These are phyloP conservation scores for Phlyctochytrium bullatum DNA, from an alignment of 192 early-diverging fungal genomes.

Conservation along the genomic window DNA sequence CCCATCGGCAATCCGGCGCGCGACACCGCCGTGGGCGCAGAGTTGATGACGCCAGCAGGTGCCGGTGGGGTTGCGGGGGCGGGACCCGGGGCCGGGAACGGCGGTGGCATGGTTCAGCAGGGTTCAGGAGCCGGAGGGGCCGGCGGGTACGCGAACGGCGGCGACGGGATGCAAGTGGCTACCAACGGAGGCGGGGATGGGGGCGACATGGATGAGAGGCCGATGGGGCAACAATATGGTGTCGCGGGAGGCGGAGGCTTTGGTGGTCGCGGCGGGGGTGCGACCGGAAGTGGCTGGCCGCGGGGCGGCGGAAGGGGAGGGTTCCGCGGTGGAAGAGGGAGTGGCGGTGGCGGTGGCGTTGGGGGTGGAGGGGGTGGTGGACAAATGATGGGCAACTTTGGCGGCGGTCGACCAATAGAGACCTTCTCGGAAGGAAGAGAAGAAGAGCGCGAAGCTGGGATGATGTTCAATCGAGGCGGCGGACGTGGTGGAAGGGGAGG, in stretches of 20 bases:
- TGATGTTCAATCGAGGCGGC: too few species aligned
- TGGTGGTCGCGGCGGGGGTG: not conserved
- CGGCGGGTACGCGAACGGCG: not conserved
- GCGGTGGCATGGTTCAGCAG: not conserved
- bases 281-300: not conserved
- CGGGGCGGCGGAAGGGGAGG: not conserved
- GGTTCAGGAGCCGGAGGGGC: not conserved
- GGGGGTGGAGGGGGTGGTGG: conserved; percentile 12
- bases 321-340: not conserved
- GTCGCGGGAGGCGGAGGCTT: not conserved
- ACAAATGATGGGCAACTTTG: too few species aligned
- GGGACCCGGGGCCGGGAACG: not conserved
- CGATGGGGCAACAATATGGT: not conserved
- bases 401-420: too few species aligned
- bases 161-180: not conserved
- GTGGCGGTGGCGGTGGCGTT: conserved; percentile 1
- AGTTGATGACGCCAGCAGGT: not conserved
- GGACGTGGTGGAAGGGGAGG: too few species aligned
- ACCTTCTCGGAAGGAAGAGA: too few species aligned
- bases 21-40: not conserved
- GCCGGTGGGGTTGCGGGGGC: too few species aligned
- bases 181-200: not conserved
- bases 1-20: not conserved
- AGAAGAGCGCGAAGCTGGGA: too few species aligned
- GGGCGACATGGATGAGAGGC: not conserved